A percentile compares a stretch with the other conserved stretches of the same genome.
These are phyloP conservation scores for Daldinia bambusicola DNA, from an alignment of 495 filamentous ascomycete species.

Conservation along the genomic window DNA sequence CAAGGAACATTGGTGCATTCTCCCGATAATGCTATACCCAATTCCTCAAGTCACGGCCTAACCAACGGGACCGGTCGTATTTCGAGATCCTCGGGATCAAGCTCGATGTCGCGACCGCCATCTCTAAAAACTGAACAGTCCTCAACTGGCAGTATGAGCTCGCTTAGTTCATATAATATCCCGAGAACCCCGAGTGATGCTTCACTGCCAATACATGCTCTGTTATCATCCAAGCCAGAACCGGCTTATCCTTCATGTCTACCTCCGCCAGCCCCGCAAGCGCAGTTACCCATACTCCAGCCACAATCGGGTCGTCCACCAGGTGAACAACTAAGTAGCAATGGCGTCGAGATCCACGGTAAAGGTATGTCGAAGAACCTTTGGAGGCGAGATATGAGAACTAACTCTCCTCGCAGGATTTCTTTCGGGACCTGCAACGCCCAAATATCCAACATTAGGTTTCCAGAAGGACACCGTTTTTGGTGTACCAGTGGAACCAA, in stretches of 20 bases:
- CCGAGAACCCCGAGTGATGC: constrained; percentile 57
- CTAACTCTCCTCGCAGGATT: constrained; percentile 20
- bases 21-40: constrained; percentile 36
- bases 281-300: constrained; percentile 31
- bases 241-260: constrained; percentile 19
- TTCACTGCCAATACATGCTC: constrained; percentile 58
- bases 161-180: constrained; percentile 41
- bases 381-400: not conserved
- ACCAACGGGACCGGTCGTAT: constrained; percentile 28
- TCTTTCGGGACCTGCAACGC: constrained; percentile 12
- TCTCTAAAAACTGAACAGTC: constrained; percentile 54
- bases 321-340: constrained; percentile 25
- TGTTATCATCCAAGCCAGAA: constrained; percentile 53
- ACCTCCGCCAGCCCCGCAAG: constrained; percentile 22
- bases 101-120: constrained; percentile 45
- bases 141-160: constrained; percentile 50
- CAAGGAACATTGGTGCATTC: constrained; percentile 39
- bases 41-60: constrained; percentile 16
- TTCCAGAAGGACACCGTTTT: constrained; percentile 28
- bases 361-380: constrained; percentile 16
- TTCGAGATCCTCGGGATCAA: constrained; percentile 42
- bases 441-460: constrained; percentile 29
- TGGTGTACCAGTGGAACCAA: constrained; percentile 21
- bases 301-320: constrained; percentile 37
- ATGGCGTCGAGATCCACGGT: constrained; percentile 13